Evolutionary conservation across 2,329 filamentous ascomycete genomes (phyloP), one percentile per base, ranked within the genome.

Genomic region (Fragosphaeria purpurea): DNA sequence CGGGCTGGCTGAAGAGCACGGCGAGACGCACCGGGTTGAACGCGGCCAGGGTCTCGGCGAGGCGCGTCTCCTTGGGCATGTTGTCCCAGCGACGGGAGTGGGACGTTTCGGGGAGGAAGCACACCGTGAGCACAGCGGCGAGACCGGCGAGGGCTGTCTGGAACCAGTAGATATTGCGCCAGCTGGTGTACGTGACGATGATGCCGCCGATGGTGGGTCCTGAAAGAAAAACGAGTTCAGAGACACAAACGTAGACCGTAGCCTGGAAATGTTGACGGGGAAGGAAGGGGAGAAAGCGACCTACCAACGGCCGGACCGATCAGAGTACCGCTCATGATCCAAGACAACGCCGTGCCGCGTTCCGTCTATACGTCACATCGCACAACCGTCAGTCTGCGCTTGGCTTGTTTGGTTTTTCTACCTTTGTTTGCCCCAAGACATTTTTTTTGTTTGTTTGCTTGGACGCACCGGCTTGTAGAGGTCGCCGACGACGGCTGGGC

Each of bases 81-180:
- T 35, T 11, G 35, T 47, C 41, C 50, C 50, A 51, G 7, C 41
- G 41, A n/a, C 44, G 50, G 6, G 40, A 8, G 50, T 73, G 77
- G 44, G 83, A 81, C 0, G 83, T 86, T 58, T 86, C 83, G 0
- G 82, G 82, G 12, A 86, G 71, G 13, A 84, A 67, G 51, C 80
- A 73, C 48, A 79, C 67, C 33, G 83, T 73, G 2, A 80, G 67
- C 0, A 79, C 22, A 0, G 73, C 68, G 1, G 77, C 78, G 0
- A 74, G 62, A 2, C 73, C 80, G 0, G 77, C 77, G 1, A 86
- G 68, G 0, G 74, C 82, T 0, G 79, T 75, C 55, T 86, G 81
- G 0, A 86, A 69, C 78, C 81, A 86, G 67, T 85, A 86, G 49
- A 86, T 83, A 39, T 76, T 75, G 30, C 81, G 68, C 83, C 83